Conservation (phyloP, 139 green algal genomes). For the Prasinococcaceae sp. region DNA sequence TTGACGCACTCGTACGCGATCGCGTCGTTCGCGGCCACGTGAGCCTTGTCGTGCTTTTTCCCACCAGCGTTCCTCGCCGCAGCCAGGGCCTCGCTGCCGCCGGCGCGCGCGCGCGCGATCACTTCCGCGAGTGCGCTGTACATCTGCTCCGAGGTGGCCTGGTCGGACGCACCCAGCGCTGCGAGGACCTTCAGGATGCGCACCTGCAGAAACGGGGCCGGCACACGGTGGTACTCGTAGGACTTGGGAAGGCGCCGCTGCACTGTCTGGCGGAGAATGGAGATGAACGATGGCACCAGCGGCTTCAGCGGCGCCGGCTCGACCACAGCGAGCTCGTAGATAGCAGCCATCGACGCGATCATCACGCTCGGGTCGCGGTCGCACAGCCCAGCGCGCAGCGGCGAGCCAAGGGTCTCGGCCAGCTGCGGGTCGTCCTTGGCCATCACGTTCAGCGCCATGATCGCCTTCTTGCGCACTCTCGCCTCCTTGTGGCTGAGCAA, state of each 20-base stretch:
- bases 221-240: constrained; percentile 89
- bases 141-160: constrained; percentile 64
- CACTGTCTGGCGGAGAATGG: constrained; percentile 81
- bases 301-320: constrained; percentile 61
- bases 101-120: constrained; percentile 3
- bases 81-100: too few relatives aligned
- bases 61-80: too few relatives aligned
- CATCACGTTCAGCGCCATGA: constrained; percentile 66
- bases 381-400: too few relatives aligned
- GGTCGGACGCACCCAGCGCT: constrained; percentile 61
- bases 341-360: constrained; percentile 73
- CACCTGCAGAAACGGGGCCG: constrained; percentile 93
- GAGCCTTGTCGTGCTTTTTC: too few relatives aligned
- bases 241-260: constrained; percentile 75
- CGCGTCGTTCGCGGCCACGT: too few relatives aligned
- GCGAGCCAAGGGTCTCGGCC: neutral
- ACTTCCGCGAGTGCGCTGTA: constrained; percentile 57
- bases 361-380: constrained; percentile 87
- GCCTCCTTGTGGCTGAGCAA: constrained; percentile 62
- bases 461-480: constrained; percentile 84
- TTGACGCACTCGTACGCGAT: constrained; percentile 81
- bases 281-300: constrained; percentile 76
- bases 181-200: constrained; percentile 81
- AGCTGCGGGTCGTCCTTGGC: neutral
- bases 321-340: constrained; percentile 51